Evolutionary conservation across 139 green algal species (phyloP).

Genomic region (Edaphochlamys debaryana): DNA sequence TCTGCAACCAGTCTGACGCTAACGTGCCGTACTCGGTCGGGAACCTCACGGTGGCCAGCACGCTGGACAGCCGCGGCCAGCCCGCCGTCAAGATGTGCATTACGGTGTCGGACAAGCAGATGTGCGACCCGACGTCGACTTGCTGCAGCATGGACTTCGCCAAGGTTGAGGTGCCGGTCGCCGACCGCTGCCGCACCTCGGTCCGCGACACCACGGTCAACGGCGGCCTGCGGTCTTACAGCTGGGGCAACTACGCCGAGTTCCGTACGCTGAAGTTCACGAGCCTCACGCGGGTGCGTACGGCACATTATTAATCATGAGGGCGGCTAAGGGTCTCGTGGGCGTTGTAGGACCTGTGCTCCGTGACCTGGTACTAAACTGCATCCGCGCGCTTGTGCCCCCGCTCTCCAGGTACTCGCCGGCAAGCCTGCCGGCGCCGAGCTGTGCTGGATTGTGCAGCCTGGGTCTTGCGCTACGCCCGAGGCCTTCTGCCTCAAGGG

Average conservation of each 20-base stretch:
- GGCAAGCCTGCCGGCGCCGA: not conserved
- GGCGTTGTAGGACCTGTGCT: no score
- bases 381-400: no score
- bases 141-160: conserved; percentile 2
- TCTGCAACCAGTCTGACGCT: no score
- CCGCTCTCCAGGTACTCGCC: not conserved
- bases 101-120: not conserved
- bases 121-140: not conserved
- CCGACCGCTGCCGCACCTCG: not conserved
- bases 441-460: not conserved
- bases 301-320: no score
- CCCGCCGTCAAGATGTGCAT: not conserved
- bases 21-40: no score
- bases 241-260: not conserved
- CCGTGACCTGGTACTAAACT: no score
- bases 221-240: not conserved
- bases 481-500: not conserved
- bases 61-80: no score
- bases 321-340: no score
- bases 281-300: not conserved
- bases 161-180: conserved; percentile 26
- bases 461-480: not conserved
- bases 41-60: not conserved
- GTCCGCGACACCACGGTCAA: not conserved
- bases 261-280: conserved; percentile 8